These are phyloP conservation scores for Cadophora malorum DNA, from an alignment of 2,329 filamentous ascomycete species.

Conservation along the genomic window DNA sequence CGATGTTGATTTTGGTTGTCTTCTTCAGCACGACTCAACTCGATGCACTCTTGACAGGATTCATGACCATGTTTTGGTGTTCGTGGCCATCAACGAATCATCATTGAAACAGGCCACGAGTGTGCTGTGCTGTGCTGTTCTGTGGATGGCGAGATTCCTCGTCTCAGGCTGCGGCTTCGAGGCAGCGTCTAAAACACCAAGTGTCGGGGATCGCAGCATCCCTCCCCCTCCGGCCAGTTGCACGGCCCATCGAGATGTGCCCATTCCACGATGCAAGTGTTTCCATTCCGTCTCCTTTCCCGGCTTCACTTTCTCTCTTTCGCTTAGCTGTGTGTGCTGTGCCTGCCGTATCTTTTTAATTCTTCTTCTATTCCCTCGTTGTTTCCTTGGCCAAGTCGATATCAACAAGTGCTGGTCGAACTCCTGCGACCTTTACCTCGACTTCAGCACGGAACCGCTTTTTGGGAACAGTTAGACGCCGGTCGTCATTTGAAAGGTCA, in stretches of 20 bases:
- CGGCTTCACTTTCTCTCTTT: constrained; percentile 24
- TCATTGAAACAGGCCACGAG: neutral
- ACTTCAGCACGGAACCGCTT: constrained; percentile 17
- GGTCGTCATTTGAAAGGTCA: constrained; percentile 40
- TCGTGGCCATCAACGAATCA: constrained; percentile 4
- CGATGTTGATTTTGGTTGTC: neutral
- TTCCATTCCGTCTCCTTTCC: constrained; percentile 30
- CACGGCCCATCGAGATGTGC: constrained; percentile 22
- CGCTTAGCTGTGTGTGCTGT: constrained; percentile 7
- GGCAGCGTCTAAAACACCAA: constrained; percentile 38
- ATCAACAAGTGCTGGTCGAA: constrained; percentile 17
- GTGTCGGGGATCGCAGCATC: constrained; percentile 32
- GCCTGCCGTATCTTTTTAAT: constrained; percentile 30
- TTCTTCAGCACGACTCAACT: neutral
- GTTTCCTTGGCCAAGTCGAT: constrained; percentile 21
- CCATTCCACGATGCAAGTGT: constrained; percentile 34
- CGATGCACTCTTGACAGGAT: neutral
- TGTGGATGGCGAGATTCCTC: constrained; percentile 20
- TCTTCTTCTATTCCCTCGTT: constrained; percentile 28
- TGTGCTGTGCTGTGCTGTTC: neutral
- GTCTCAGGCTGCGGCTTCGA: constrained; percentile 35
- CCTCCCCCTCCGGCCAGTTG: constrained; percentile 25
- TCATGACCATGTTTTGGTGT: neutral
- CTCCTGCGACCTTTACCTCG: constrained; percentile 29
- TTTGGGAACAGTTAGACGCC: constrained; percentile 38